Evolutionary conservation across 106 monocot species (phyloP), one percentile per base, ranked within the genome.

Genomic region (Gastrodia elata): DNA sequence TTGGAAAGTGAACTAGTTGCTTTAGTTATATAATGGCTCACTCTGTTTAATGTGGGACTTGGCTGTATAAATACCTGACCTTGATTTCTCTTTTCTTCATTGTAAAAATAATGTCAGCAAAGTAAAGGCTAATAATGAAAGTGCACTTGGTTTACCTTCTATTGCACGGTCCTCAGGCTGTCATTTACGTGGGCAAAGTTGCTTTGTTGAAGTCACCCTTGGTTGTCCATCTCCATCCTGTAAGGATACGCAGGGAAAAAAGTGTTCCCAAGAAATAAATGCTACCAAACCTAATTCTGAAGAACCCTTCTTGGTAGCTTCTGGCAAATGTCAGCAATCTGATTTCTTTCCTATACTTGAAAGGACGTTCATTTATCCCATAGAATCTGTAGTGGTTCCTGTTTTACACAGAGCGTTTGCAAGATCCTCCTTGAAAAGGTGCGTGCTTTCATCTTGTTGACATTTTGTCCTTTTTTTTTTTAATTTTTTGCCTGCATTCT

Each of bases 131-230:
- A 82, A 86, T 74, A 87, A 77, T 82, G 84, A 76, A 30, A 79
- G 61, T 30, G 65, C 76, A 43, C 35, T 65, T 65, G 79, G 82
- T 64, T 33, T 80, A 57, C 80, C 87, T 52, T 85, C 73, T 71
- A 70, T 80, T 61, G 35, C 78, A 57, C 85, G 80, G 71, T 81
- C 85, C 72, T 73, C 91, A 68, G 75, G 73, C 39, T 89, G 84
- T 74, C 92, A 78, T 68, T 71, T 88, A 56, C 83, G 84, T 69
- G 91, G 86, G 7, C 89, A 92, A 78, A 88, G 73, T 76, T 97
- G 84, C 76, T 93, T 83, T 86, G 86, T 85, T 71, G 96, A 97
- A 85, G 86, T 97, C 41, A 81, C 86, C 16, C 77, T 92, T 70
- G 96, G 90, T 27, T 87, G 80, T 75, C 70, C 79, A 61, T 61